Evolutionary conservation across 2,329 filamentous ascomycete species (phyloP).

Genomic region (Chrysoporthe puriensis): DNA sequence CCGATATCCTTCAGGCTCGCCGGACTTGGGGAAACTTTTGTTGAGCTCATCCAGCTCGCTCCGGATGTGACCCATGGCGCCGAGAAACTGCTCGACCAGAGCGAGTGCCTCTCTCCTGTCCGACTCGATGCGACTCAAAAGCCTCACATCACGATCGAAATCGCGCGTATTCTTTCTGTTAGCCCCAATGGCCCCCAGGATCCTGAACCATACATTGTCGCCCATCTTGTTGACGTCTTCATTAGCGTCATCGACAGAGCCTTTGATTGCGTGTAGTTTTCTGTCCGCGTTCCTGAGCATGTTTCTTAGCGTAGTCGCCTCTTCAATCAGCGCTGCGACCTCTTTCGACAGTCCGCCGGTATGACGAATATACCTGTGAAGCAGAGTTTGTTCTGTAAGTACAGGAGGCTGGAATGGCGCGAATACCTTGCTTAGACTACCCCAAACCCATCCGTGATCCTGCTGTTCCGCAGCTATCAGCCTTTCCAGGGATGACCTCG

Average conservation of each 20-base stretch:
- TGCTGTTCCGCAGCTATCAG: slow-evolving; percentile 50
- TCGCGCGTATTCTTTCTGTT: slow-evolving; percentile 65
- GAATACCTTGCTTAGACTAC: slow-evolving; percentile 51
- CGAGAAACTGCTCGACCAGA: slow-evolving; percentile 70
- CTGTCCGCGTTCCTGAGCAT: slow-evolving; percentile 71
- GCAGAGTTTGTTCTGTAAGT: slow-evolving; percentile 63
- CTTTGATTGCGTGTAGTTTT: slow-evolving; percentile 70
- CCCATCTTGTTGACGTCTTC: slow-evolving; percentile 62
- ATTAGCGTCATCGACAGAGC: slow-evolving; percentile 69
- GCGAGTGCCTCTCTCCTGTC: slow-evolving; percentile 69
- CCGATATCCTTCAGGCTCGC: slow-evolving; percentile 64
- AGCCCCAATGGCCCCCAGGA: slow-evolving; percentile 77
- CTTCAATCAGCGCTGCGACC: slow-evolving; percentile 68
- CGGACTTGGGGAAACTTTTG: no score
- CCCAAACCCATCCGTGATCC: slow-evolving; percentile 39
- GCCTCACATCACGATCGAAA: slow-evolving; percentile 63
- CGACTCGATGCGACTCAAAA: slow-evolving; percentile 66
- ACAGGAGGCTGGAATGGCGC: slow-evolving; percentile 64
- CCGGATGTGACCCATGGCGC: slow-evolving; percentile 75
- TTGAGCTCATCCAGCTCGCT: slow-evolving; percentile 69
- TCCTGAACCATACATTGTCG: slow-evolving; percentile 63
- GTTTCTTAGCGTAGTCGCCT: slow-evolving; percentile 69
- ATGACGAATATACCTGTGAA: slow-evolving; percentile 77
- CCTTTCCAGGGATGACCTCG: slow-evolving; percentile 67
- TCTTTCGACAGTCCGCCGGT: slow-evolving; percentile 71